phyloP scores from a whole-genome alignment of 2,329 filamentous ascomycete genomes.

The Aspergillus versicolor region DNA sequence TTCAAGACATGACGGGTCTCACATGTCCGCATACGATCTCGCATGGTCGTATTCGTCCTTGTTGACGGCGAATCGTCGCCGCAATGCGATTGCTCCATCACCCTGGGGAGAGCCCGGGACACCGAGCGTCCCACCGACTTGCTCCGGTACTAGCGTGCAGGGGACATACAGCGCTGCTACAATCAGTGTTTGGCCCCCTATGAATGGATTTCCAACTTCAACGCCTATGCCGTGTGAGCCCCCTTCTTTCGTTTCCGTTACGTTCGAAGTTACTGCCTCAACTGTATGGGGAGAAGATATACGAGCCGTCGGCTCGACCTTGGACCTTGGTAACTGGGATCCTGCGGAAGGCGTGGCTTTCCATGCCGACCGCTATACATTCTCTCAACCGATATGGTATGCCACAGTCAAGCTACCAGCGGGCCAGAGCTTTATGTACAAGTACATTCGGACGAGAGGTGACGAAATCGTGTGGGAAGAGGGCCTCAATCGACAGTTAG shows the following conservation, averaged over 20 bases:
- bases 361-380: constrained; percentile 59
- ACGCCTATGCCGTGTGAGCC: constrained; percentile 17
- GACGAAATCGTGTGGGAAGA: constrained; percentile 64
- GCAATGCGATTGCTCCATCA: constrained; percentile 32
- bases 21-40: constrained; percentile 41
- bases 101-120: constrained; percentile 35
- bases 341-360: constrained; percentile 55
- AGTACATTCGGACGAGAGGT: constrained; percentile 64
- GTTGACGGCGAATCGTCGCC: constrained; percentile 36
- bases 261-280: constrained; percentile 59
- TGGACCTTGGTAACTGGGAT: constrained; percentile 64
- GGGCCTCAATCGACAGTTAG: constrained; percentile 49
- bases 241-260: constrained; percentile 55
- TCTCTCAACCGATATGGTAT: constrained; percentile 61
- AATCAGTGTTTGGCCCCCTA: constrained; percentile 32
- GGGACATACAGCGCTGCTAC: constrained; percentile 36
- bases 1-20: constrained; percentile 32
- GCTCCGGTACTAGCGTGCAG: constrained; percentile 29
- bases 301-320: constrained; percentile 61
- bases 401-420: constrained; percentile 55
- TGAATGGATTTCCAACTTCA: constrained; percentile 17
- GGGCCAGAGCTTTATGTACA: constrained; percentile 62
- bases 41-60: constrained; percentile 48
- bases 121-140: constrained; percentile 31
- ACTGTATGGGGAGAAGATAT: constrained; percentile 65